Evolutionary conservation across 768 basidiomycete genomes (phyloP).

Genomic region (Lactarius sp.): DNA sequence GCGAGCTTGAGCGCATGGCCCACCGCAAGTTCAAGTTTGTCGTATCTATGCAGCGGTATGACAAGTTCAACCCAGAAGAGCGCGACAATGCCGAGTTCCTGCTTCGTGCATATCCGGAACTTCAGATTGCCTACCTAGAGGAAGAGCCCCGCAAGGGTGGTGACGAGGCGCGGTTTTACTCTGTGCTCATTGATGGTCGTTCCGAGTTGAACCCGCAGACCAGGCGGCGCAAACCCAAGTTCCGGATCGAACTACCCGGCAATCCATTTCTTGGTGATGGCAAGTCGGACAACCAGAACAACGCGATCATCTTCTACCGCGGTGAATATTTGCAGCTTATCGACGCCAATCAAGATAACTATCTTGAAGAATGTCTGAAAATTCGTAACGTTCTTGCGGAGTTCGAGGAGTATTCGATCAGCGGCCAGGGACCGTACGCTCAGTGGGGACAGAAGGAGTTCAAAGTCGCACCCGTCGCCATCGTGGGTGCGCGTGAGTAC

Average conservation of each 20-base stretch:
- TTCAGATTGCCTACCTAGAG: conserved; percentile 97
- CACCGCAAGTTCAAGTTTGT: conserved; percentile 98
- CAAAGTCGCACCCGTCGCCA: conserved; percentile 85
- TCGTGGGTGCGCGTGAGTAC: conserved; percentile 98
- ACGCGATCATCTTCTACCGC: conserved; percentile 98
- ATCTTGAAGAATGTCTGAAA: conserved; percentile 98
- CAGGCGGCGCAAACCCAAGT: conserved; percentile 89
- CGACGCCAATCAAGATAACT: conserved; percentile 99
- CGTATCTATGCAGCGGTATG: conserved; percentile 98
- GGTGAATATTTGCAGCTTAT: conserved; percentile 99
- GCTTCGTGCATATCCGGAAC: conserved; percentile 93
- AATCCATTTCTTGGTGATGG: conserved; percentile 99
- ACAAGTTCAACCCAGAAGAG: conserved; percentile 99
- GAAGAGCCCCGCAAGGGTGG: conserved; percentile 95
- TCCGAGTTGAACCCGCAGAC: conserved; percentile 91
- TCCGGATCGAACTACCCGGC: conserved; percentile 96
- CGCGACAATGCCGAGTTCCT: conserved; percentile 98
- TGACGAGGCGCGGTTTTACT: conserved; percentile 92
- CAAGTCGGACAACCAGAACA: conserved; percentile 99
- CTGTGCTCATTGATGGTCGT: conserved; percentile 94
- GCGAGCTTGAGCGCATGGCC: conserved; percentile 96
- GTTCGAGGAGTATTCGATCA: conserved; percentile 88
- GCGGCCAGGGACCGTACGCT: conserved; percentile 87
- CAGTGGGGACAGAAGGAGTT: conserved; percentile 88
- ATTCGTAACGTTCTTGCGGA: conserved; percentile 97